These are phyloP conservation scores for Venturia aucupariae DNA, from an alignment of 2,329 filamentous ascomycete genomes.

Conservation along the genomic window DNA sequence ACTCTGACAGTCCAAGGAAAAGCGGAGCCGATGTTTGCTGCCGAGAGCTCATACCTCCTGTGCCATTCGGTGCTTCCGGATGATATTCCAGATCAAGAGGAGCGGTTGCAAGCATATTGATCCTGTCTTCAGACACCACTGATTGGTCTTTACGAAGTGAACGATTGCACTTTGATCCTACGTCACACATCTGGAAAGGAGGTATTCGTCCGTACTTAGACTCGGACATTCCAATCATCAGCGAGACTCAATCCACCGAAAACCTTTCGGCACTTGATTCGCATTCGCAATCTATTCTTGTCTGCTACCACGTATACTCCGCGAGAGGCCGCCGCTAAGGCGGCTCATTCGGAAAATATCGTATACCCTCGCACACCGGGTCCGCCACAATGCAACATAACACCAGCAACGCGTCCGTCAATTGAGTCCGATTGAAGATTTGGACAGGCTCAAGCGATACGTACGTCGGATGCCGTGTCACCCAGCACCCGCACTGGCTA, in stretches of 20 bases:
- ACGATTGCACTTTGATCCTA: no score
- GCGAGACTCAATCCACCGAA: background rate
- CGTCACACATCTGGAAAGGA: no score
- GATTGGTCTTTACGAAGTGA: no score
- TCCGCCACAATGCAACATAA: background rate
- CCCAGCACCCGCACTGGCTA: no score
- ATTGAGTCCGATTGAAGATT: no score
- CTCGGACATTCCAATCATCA: background rate
- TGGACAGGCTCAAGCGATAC: no score
- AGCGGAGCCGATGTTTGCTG: background rate
- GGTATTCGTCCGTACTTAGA: background rate
- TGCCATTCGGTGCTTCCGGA: background rate
- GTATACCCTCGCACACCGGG: no score
- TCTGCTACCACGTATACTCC: background rate
- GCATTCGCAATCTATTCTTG: background rate
- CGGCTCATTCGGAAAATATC: background rate
- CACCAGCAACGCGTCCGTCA: background rate
- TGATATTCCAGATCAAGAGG: no score
- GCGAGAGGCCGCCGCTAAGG: background rate
- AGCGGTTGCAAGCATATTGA: no score
- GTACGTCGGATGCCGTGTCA: no score
- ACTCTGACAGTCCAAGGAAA: background rate
- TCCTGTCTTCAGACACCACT: no score
- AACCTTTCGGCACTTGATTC: background rate
- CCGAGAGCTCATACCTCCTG: background rate